Evolutionary conservation across 2,329 filamentous ascomycete species (phyloP), one percentile per base, ranked within the genome.

Genomic region (Rutstroemia sydowiana): DNA sequence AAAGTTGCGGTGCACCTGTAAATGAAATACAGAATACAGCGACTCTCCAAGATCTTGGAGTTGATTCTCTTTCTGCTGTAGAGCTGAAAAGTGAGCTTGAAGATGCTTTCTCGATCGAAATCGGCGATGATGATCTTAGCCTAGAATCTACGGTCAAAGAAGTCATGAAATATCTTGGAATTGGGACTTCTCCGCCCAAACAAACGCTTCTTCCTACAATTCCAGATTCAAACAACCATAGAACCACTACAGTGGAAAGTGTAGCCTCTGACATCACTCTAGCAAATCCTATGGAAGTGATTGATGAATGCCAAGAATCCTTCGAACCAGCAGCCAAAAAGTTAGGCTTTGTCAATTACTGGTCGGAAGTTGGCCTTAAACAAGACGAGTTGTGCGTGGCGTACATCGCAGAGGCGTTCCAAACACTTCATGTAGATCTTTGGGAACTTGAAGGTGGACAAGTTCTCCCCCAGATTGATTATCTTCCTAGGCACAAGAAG

Each of bases 361-460:
- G n/a, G n/a, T n/a, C n/a, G n/a, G n/a, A n/a, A n/a, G n/a, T n/a
- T n/a, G n/a, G n/a, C n/a, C n/a, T n/a, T n/a, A n/a, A n/a, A n/a
- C n/a, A n/a, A n/a, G n/a, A n/a, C n/a, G n/a, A 26, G 39, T 26
- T 37, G 3, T 31, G 23, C n/a, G 21, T 47, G 14, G 57, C 59
- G 5, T 68, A 69, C 34, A 57, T 65, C 5, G 45, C 61, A 1
- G 61, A 67, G 23, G 66, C 66, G 0, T 70, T 69, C 39, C 11
- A 32, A 6, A 28, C 51, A 0, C 53, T 70, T 0, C 64, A 63
- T 2, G 66, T 61, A 44, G 37, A 60, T 6, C 43, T 69, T 4
- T 26, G n/a, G 7, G 14, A 16, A 3, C 23, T 65, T 0, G 3
- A 6, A 1, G 16, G 51, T 2, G 64, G 64, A 4, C 53, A 60